Base-by-base conservation (phyloP, 768 basidiomycete genomes). In the Strobilomyces dryophilus region DNA sequence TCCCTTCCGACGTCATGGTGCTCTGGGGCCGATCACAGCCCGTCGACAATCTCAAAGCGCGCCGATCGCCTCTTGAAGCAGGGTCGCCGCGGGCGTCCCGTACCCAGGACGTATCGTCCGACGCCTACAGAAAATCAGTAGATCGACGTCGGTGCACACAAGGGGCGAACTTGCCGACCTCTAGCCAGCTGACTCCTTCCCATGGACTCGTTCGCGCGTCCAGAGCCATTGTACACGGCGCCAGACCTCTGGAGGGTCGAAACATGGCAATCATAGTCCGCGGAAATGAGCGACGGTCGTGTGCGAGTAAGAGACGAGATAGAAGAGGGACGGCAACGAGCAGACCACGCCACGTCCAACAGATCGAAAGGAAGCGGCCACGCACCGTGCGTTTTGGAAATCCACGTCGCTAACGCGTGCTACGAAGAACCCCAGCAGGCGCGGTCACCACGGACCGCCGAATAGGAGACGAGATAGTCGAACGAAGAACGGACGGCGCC, bases 401-500 rank as follows among this genome's bases (percentile, higher is more conserved):
- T 7, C 31, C 6, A 31, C 39, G 27, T 17, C 29, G 20, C 32
- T 36, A 14, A 39, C 14, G 32, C 45, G 18, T n/a, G 18, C n/a
- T 8, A 7, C 27, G n/a, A 41, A 44, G 36, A 44, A 44, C 17
- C 41, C 41, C 32, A 36, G 36, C 17, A 44, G 27, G 26, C 32
- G 49, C 60, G 61, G 44, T 60, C 49, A 61, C 52, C 7, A 46
- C 61, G 60, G 60, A 54, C 21, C 18, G 37, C 26, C 26, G 21
- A 45, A 32, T 20, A 32, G 29, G 21, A 15, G 29, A 40, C 5
- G 34, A 17, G 41, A 43, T 17, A 10, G 42, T 48, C 43, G 20
- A 37, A 37, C 61, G 60, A 63, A 49, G 56, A 45, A n/a, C 44
- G 47, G n/a, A 39, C 50, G 61, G 57, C 45, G 52, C 42, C 56